Evolutionary conservation across 257 asterid species (phyloP), one percentile per base, ranked within the genome.

Genomic region (Penstemon newberryi): DNA sequence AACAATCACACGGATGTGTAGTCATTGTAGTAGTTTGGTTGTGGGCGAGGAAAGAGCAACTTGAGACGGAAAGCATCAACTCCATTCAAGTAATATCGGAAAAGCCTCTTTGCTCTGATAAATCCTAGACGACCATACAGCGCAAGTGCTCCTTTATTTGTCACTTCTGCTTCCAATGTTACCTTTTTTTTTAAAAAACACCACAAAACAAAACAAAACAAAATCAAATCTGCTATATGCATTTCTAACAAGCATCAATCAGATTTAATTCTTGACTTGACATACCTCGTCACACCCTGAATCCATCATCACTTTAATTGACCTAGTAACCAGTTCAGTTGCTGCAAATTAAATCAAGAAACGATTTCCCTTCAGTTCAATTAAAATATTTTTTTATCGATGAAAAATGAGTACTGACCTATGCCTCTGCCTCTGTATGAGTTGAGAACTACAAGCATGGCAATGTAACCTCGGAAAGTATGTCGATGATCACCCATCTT

Each of bases 401-500:
- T 25, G 25, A 18, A 46, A 1, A 18, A 46, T n/a, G 36, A 40
- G 10, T 6, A 72, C 82, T 47, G 49, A 91, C 97, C 97, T 37
- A 92, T 92, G 74, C 98, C 96, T 78, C 81, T 81, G 73, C 97
- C 95, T 69, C 98, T 75, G 78, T 88, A 88, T 56, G 95, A 80
- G 50, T 80, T 88, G 77, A 90, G 89, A 55, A 92, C 98, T 6
- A 92, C 97, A 6, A 92, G 96, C 98, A 92, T 92, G 36, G 97
- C 98, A 59, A 92, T 90, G 83, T 92, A 92, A 54, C 98, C 98
- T 71, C 97, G 82, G 71, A 82, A 85, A 66, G 89, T 85, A 74
- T 86, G 88, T 54, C 97, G 89, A 68, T 92, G 97, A 56, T 92
- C 97, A 56, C 96, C 98, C 98, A 90, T 90, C 82, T 92, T 90